Conservation (phyloP, 2,329 filamentous ascomycete species). For the Nothopassalora personata region DNA sequence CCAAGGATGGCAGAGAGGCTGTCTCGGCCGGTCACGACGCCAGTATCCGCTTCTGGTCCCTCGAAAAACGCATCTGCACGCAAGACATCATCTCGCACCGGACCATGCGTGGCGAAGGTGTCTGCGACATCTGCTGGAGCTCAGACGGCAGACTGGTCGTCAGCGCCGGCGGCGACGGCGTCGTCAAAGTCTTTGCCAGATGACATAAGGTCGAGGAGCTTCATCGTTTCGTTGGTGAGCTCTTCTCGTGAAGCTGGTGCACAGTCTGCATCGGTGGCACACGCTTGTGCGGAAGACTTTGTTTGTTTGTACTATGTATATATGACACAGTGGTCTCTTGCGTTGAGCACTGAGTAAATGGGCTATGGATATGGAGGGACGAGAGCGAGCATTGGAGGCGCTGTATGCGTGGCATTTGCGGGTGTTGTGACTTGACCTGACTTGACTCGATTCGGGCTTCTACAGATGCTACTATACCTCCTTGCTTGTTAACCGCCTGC, state of each 20-base stretch:
- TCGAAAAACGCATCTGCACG: slow-evolving; percentile 91
- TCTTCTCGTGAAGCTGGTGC: not conserved
- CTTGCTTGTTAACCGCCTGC: not conserved
- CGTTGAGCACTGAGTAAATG: not conserved
- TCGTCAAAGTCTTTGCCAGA: slow-evolving; percentile 79
- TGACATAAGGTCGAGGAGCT: slow-evolving; percentile 9
- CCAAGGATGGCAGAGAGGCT: slow-evolving; percentile 86
- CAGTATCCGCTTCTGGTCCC: slow-evolving; percentile 90
- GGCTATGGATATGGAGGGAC: not conserved
- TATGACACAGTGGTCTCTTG: not conserved
- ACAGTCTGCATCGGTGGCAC: not conserved
- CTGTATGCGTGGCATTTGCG: not conserved
- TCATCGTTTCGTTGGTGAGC: not conserved
- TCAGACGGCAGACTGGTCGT: slow-evolving; percentile 92
- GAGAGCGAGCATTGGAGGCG: not conserved
- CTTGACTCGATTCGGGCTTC: not conserved
- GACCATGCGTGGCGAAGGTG: slow-evolving; percentile 91
- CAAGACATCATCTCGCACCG: slow-evolving; percentile 93
- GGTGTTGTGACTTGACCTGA: not conserved
- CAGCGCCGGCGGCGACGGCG: slow-evolving; percentile 87
- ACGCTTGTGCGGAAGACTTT: not conserved
- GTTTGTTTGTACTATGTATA: not conserved
- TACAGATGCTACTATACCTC: not conserved
- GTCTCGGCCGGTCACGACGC: slow-evolving; percentile 96
- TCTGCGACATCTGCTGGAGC: slow-evolving; percentile 92